Conservation (phyloP, 345 rosid genomes). For the Hibiscus tridactylites region DNA sequence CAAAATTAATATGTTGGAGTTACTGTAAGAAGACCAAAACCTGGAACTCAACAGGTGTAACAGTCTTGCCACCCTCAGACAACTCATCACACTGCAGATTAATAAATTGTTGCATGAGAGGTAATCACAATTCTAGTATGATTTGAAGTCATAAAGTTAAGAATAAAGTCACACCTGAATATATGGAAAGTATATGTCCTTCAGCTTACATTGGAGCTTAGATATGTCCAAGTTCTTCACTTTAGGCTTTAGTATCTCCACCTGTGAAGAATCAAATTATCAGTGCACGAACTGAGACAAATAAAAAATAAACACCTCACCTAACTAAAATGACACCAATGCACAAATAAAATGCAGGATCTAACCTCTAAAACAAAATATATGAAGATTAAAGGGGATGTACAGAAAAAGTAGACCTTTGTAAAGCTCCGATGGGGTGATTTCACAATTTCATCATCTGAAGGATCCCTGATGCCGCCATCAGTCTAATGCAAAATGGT, state of each 20-base stretch:
- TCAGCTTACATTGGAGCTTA: slow-evolving; percentile 59
- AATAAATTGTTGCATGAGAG: not conserved
- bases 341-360: not conserved
- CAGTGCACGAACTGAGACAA: not conserved
- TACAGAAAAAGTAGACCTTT: slow-evolving; percentile 26
- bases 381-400: not conserved
- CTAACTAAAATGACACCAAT: not conserved
- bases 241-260: slow-evolving; percentile 48
- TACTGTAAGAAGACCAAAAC: slow-evolving; percentile 11
- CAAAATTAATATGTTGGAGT: not conserved
- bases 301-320: not conserved
- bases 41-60: slow-evolving; percentile 53
- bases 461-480: slow-evolving; percentile 56
- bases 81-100: slow-evolving; percentile 56
- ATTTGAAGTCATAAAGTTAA: not conserved
- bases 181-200: slow-evolving; percentile 81
- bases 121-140: not conserved
- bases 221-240: slow-evolving; percentile 23
- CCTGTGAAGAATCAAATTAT: slow-evolving; percentile 23
- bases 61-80: slow-evolving; percentile 39
- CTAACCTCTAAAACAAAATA: not conserved
- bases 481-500: slow-evolving; percentile 28
- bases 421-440: slow-evolving; percentile 67
- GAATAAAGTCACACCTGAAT: slow-evolving; percentile 46
- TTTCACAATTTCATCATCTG: slow-evolving; percentile 31